Conservation (phyloP, 2,329 filamentous ascomycete species). For the Pseudocercospora crystallina region DNA sequence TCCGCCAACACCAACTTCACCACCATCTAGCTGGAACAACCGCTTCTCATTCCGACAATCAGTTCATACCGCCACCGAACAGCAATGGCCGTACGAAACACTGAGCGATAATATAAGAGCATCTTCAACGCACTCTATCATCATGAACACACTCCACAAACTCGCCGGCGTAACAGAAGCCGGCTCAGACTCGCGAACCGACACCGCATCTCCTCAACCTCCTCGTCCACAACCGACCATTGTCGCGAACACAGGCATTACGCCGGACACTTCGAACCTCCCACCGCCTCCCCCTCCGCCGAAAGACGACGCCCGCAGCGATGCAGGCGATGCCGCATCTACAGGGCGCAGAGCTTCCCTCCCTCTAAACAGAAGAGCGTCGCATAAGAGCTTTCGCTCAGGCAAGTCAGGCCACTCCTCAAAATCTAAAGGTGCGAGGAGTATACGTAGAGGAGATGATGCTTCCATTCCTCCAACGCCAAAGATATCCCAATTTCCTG, state of each 20-base stretch:
- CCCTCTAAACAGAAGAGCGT: conserved; percentile 33
- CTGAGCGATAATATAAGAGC: too few species aligned
- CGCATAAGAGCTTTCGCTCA: conserved; percentile 29
- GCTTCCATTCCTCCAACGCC: conserved; percentile 8
- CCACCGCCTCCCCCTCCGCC: conserved; percentile 18
- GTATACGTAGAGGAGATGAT: conserved; percentile 7
- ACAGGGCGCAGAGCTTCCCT: conserved; percentile 29
- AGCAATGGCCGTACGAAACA: too few species aligned
- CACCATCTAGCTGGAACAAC: too few species aligned
- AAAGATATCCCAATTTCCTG: background rate
- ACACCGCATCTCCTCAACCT: conserved; percentile 22
- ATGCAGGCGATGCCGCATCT: conserved; percentile 1
- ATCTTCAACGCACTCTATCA: background rate
- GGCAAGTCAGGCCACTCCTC: conserved; percentile 9
- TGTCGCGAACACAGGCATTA: conserved; percentile 16
- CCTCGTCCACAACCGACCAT: conserved; percentile 9
- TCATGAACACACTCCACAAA: conserved; percentile 37
- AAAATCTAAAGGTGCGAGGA: conserved; percentile 4
- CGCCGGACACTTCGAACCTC: conserved; percentile 20
- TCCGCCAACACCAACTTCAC: too few species aligned
- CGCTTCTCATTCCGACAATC: too few species aligned
- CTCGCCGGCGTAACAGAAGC: conserved; percentile 36
- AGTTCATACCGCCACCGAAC: too few species aligned
- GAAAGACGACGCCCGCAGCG: conserved; percentile 17
- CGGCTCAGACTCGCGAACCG: conserved; percentile 12